These are phyloP conservation scores for Colletotrichum gigasporum DNA, from an alignment of 2,329 filamentous ascomycete species.

Conservation along the genomic window DNA sequence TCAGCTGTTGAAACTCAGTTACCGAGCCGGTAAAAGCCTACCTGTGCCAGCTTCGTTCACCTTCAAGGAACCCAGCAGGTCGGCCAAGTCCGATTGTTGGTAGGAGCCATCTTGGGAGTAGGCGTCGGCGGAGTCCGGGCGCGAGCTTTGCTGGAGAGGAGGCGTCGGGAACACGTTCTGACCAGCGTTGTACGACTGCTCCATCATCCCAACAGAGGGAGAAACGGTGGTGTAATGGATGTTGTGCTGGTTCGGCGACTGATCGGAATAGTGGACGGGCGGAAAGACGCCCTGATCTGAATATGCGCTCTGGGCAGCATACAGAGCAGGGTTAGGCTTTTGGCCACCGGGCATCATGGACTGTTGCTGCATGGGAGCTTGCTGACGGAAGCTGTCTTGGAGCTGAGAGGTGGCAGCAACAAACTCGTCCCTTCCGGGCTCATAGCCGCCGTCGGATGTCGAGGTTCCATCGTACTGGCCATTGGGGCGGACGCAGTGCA, in stretches of 20 bases:
- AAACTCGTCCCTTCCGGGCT: slow-evolving; percentile 45
- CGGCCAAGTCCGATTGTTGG: slow-evolving; percentile 76
- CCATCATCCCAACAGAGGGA: slow-evolving; percentile 58
- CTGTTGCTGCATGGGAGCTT: slow-evolving; percentile 62
- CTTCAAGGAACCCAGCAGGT: slow-evolving; percentile 85
- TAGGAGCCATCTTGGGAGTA: slow-evolving; percentile 69
- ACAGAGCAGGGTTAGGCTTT: slow-evolving; percentile 55
- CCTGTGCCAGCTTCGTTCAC: slow-evolving; percentile 89
- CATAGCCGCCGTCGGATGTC: slow-evolving; percentile 56
- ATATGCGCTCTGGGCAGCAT: slow-evolving; percentile 60
- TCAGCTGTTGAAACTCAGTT: slow-evolving; percentile 3
- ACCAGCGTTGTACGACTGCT: slow-evolving; percentile 59
- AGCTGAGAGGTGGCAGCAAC: slow-evolving; percentile 47
- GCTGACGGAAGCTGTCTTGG: slow-evolving; percentile 58
- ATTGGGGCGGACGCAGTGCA: slow-evolving; percentile 91
- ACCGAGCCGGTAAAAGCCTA: slow-evolving; percentile 52
- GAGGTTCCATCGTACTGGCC: slow-evolving; percentile 75
- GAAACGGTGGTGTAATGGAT: slow-evolving; percentile 65
- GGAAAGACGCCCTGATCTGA: slow-evolving; percentile 57
- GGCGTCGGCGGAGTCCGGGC: slow-evolving; percentile 57
- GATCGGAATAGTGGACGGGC: slow-evolving; percentile 56
- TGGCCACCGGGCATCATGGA: slow-evolving; percentile 52
- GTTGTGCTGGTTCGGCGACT: slow-evolving; percentile 53
- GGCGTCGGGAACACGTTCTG: slow-evolving; percentile 64
- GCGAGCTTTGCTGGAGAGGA: slow-evolving; percentile 54